These are phyloP conservation scores for Paraleonurus japonicus DNA, from an alignment of 257 asterid genomes.

Conservation along the genomic window DNA sequence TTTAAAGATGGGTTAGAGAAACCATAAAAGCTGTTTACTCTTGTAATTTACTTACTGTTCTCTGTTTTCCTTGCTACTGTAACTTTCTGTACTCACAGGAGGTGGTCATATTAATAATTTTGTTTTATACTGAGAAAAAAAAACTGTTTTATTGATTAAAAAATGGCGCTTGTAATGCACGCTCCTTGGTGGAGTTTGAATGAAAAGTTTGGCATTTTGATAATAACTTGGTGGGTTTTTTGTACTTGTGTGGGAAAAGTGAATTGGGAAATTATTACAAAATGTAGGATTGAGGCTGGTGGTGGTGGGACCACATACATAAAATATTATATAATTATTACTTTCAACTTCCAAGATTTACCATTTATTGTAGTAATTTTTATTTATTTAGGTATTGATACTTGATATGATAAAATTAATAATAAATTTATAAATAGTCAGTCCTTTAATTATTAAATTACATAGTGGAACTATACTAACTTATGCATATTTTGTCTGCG, in stretches of 20 bases:
- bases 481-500: too few species aligned
- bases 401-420: not conserved
- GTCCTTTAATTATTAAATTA: not conserved
- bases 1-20: too few species aligned
- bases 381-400: not conserved
- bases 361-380: not conserved
- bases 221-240: conserved; percentile 3
- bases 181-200: conserved; percentile 10
- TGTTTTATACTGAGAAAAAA: too few species aligned
- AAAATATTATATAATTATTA: not conserved
- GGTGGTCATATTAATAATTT: too few species aligned
- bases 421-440: too few species aligned
- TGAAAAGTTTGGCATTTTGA: not conserved
- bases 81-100: too few species aligned
- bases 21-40: too few species aligned
- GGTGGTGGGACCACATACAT: not conserved
- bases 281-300: not conserved
- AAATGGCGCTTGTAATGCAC: conserved; percentile 18
- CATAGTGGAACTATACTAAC: not conserved
- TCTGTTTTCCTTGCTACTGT: too few species aligned
- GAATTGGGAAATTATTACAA: conserved; percentile 25
- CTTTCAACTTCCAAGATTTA: not conserved
- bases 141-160: too few species aligned
- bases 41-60: too few species aligned
- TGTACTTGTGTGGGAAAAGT: conserved; percentile 38